These are phyloP conservation scores for Acer yangbiense DNA, from an alignment of 345 rosid species.

Conservation along the genomic window DNA sequence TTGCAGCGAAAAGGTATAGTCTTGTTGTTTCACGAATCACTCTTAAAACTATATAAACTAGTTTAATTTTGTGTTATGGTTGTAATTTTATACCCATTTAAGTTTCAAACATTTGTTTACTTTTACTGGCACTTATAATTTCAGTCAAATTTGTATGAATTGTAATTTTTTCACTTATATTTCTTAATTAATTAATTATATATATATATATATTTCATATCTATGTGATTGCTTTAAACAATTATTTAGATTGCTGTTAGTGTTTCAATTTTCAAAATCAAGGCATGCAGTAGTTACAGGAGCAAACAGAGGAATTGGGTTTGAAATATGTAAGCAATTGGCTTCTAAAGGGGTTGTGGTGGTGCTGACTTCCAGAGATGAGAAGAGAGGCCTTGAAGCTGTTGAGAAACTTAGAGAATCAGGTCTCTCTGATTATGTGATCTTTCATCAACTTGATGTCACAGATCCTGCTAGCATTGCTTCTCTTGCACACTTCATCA, in stretches of 20 bases:
- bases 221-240: too few species aligned
- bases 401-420: constrained; percentile 13
- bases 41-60: too few species aligned
- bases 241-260: background rate
- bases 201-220: too few species aligned
- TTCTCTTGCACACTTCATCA: constrained; percentile 30
- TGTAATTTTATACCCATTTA: too few species aligned
- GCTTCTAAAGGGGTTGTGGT: constrained; percentile 28
- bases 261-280: background rate
- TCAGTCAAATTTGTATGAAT: too few species aligned
- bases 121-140: too few species aligned
- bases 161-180: too few species aligned
- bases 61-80: too few species aligned
- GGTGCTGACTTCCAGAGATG: constrained; percentile 30
- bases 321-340: constrained; percentile 32
- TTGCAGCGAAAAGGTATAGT: too few species aligned
- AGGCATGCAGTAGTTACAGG: constrained; percentile 46
- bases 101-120: too few species aligned
- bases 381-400: constrained; percentile 30
- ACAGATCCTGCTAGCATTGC: constrained; percentile 21
- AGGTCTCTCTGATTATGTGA: constrained; percentile 19
- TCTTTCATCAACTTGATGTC: constrained; percentile 33
- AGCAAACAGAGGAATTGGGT: constrained; percentile 43
- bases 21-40: too few species aligned
- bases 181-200: background rate